Base-by-base conservation (phyloP, 345 rosid species). In the Lagerstroemia speciosa region DNA sequence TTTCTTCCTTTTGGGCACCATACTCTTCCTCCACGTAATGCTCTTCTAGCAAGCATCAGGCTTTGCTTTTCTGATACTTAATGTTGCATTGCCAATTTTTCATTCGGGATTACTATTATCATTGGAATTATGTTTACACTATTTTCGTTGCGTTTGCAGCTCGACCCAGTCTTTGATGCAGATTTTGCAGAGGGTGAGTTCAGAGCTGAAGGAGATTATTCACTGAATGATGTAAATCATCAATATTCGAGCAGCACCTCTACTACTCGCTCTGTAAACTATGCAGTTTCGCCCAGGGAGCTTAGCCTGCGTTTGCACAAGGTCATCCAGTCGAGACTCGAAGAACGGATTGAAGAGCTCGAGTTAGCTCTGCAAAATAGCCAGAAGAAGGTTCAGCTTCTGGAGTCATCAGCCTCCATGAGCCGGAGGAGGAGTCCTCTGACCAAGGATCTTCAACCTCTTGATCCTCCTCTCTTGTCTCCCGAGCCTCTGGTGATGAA, bases 251-350 rank as follows among this genome's bases (percentile, higher is more conserved):
- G 88, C 76, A 83, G 87, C 45, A 78, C 74, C 75, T 74, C 73
- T 20, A 83, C 91, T 17, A 73, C 79, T 64, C 78, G 36, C 68
- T 75, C 81, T 38, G 89, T 79, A 62, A 88, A 88, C 72, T 83
- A 83, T 76, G 83, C 78, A 29, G 91, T 90, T 74, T 90, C 95
- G 16, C 93, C 97, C n/a, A 78, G 80, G 50, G 93, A 87, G 71
- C 75, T 93, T 72, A 85, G 82, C 81, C 66, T 93, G 80, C 90
- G 89, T 12, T 70, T 93, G 77, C 88, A 82, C 55, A 78, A 84
- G 77, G 86, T 93, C 62, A 90, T 93, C 68, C 79, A 80, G 68
- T 83, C 84, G 22, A 83, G 90, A 65, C 85, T 85, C 31, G 87
- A 86, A 80, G 83, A 82, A 61, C 88, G 83, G 62, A 78, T 91